These are phyloP conservation scores for Umbilicus rupestris DNA, from an alignment of 164 flowering plant genomes.

Conservation along the genomic window DNA sequence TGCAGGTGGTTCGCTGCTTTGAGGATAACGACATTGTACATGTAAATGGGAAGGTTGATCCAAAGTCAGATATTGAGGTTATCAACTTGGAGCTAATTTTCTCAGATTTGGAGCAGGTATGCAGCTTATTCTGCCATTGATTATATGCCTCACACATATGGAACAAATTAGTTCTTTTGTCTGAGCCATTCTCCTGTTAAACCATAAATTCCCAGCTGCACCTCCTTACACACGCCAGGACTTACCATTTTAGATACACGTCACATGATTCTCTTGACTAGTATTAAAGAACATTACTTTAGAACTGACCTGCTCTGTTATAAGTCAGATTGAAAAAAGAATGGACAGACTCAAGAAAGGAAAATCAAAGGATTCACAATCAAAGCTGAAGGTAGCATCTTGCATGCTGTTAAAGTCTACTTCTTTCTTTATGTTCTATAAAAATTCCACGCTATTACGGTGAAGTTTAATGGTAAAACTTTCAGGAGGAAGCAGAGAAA, in stretches of 20 bases:
- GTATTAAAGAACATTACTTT: neutral
- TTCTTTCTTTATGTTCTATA: neutral
- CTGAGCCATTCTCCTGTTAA: neutral
- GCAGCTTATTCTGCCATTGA: neutral
- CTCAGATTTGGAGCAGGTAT: constrained; percentile 95
- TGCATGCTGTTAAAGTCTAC: neutral
- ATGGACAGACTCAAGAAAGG: constrained; percentile 83
- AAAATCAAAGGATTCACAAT: constrained; percentile 66
- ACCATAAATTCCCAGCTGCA: neutral
- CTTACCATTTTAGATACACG: neutral
- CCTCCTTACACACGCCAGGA: neutral
- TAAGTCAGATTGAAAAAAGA: constrained; percentile 94
- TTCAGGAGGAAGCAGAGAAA: constrained; percentile 89
- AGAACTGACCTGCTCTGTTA: constrained; percentile 25
- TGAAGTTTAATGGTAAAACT: constrained; percentile 8
- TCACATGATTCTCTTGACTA: neutral
- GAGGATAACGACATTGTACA: constrained; percentile 96
- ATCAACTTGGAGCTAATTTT: constrained; percentile 89
- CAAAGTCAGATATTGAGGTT: constrained; percentile 88
- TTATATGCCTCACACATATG: neutral
- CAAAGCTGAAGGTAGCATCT: constrained; percentile 62
- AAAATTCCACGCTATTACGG: neutral
- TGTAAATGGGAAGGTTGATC: constrained; percentile 92
- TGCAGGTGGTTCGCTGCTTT: constrained; percentile 96
- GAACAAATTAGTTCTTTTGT: neutral